phyloP scores from a whole-genome alignment of 805 yeast species.

The Saccharomyces mikatae region DNA sequence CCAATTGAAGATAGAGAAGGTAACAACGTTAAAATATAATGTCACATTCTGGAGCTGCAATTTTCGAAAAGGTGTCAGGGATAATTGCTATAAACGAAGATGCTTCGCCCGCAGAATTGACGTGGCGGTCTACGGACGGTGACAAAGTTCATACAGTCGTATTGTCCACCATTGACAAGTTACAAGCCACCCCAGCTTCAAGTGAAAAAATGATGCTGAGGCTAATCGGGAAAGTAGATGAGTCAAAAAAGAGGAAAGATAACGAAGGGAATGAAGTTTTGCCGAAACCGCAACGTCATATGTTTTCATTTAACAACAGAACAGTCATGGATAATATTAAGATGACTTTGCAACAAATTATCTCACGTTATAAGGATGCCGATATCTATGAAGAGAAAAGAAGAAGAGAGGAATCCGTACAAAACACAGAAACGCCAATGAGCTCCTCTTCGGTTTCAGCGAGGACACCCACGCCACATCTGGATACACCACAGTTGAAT shows the following conservation, averaged over 20 bases:
- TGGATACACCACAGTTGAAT: constrained; percentile 8
- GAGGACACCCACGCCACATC: constrained; percentile 1
- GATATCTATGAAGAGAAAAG: constrained; percentile 35
- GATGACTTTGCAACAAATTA: constrained; percentile 55
- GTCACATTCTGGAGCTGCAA: constrained; percentile 47
- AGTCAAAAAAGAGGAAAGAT: constrained; percentile 23
- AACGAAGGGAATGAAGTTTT: constrained; percentile 23
- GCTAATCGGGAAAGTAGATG: constrained; percentile 40
- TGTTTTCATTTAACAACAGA: constrained; percentile 62
- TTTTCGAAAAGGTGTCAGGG: constrained; percentile 48
- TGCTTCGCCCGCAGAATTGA: constrained; percentile 44
- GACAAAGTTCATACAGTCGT: constrained; percentile 37
- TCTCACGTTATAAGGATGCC: constrained; percentile 56
- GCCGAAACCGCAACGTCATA: constrained; percentile 26
- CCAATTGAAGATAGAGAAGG: not conserved
- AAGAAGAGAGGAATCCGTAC: constrained; percentile 13
- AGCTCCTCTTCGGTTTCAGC: constrained; percentile 1
- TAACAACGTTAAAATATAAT: constrained; percentile 7
- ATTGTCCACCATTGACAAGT: constrained; percentile 37
- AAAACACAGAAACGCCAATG: constrained; percentile 1
- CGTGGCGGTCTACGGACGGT: constrained; percentile 49
- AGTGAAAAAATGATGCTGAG: constrained; percentile 61
- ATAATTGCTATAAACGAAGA: constrained; percentile 50
- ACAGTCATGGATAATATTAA: constrained; percentile 71
- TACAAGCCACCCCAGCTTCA: constrained; percentile 64